These are phyloP conservation scores for Luvunga scandens DNA, from an alignment of 345 rosid species.

Conservation along the genomic window DNA sequence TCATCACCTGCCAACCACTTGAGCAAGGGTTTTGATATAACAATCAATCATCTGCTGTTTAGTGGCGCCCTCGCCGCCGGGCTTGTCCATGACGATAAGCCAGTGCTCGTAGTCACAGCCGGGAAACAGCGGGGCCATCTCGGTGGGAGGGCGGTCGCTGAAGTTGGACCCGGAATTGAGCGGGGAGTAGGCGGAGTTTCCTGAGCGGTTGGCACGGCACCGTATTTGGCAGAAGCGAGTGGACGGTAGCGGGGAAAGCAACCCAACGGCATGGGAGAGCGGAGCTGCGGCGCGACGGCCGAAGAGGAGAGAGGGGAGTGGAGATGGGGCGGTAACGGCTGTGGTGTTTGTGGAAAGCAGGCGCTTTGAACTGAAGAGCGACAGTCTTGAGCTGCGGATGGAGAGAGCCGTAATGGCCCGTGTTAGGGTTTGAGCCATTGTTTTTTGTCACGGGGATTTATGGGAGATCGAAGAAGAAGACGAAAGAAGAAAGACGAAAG, in stretches of 20 bases:
- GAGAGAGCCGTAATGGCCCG: conserved; percentile 30
- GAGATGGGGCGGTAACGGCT: conserved; percentile 36
- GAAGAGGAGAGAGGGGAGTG: conserved; percentile 33
- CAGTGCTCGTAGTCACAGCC: conserved; percentile 96
- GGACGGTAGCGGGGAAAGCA: conserved; percentile 14
- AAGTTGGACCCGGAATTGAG: conserved; percentile 84
- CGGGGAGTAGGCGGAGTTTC: conserved; percentile 75
- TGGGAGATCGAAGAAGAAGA: background rate
- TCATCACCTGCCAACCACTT: conserved; percentile 69
- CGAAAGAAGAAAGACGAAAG: too few relatives aligned
- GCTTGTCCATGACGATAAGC: conserved; percentile 96
- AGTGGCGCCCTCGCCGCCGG: conserved; percentile 81
- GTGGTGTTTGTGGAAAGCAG: conserved; percentile 29
- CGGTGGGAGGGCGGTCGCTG: conserved; percentile 93
- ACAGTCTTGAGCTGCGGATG: conserved; percentile 44
- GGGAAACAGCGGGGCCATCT: conserved; percentile 92
- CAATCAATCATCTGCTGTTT: conserved; percentile 97
- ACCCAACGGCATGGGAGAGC: conserved; percentile 23
- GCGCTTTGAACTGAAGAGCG: conserved; percentile 36
- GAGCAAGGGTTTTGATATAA: conserved; percentile 75
- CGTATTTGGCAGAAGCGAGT: conserved; percentile 54
- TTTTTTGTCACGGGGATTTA: background rate
- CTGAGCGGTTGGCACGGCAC: conserved; percentile 73
- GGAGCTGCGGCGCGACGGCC: conserved; percentile 43
- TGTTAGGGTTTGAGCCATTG: conserved; percentile 61